Base-by-base conservation (phyloP, 805 yeast species). In the Brettanomyces naardenensis region DNA sequence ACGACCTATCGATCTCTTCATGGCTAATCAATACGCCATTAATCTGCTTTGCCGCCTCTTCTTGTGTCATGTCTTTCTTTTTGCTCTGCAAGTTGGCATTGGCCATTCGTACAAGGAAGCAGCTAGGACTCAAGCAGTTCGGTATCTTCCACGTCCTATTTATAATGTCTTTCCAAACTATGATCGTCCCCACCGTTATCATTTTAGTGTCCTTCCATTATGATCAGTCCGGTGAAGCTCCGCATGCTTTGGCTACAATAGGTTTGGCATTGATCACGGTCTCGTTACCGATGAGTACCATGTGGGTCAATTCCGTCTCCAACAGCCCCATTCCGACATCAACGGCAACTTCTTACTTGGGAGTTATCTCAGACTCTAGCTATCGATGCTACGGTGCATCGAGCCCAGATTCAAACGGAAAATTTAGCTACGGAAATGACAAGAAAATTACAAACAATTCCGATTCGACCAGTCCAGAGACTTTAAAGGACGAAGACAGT, bases 291-390 rank as follows among this genome's bases (percentile, higher is more conserved):
- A 58, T 89, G 35, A 77, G 95, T 0, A 75, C 95, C 0, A 71
- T 88, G 72, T 88, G 97, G 97, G 95, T 96, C 0, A 65, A 80
- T 4, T 65, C 87, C 2, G 68, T 80, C 1, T 78, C 79, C 48
- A 73, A 73, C 39, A 52, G 68, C 2, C 40, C 68, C 3, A 47
- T 47, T 6, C 69, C 78, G 18, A 60, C 62, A 3, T 65, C 77
- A 1, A 46, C 56, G 5, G 47, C 51, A 11, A 50, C 51, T 35
- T 46, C 54, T 1, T 48, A 45, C 36, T 42, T 55, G 17, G 10
- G 18, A 19, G 21, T n/a, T 6, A 15, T 30, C 7, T 11, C 15
- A 5, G 22, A 30, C 19, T 7, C 33, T 6, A 18, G 13, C 33
- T 30, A 30, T 21, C n/a, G 22, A 19, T 9, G 19, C 6, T 19